A percentile compares a stretch with the other conserved stretches of the same genome.
These are phyloP conservation scores for Geotrichum carabidarum DNA, from an alignment of 1,139 yeast genomes.

Conservation along the genomic window DNA sequence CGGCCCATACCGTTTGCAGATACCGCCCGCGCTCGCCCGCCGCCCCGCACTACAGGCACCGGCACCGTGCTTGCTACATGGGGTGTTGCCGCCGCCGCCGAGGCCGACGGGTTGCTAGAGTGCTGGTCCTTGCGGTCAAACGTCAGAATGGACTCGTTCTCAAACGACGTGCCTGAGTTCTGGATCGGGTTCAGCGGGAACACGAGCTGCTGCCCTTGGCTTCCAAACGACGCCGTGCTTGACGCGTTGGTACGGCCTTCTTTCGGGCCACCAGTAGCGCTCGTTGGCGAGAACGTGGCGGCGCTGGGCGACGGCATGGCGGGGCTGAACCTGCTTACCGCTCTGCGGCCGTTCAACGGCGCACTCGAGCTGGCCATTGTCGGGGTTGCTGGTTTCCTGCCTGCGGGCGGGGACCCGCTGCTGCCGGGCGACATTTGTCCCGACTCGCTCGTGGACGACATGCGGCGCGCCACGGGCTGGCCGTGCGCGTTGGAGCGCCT, in stretches of 20 bases:
- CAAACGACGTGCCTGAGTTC: slow-evolving; percentile 8
- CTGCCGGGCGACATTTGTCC: slow-evolving; percentile 9
- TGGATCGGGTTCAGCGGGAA: slow-evolving; percentile 18
- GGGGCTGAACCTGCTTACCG: slow-evolving; percentile 4
- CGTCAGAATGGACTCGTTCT: slow-evolving; percentile 16
- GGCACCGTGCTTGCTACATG: background rate
- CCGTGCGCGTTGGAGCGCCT: slow-evolving; percentile 16
- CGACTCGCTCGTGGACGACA: slow-evolving; percentile 13
- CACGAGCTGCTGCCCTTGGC: slow-evolving; percentile 20
- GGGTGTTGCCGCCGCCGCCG: background rate
- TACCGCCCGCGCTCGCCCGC: slow-evolving; percentile 6
- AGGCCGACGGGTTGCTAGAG: background rate
- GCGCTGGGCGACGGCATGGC: slow-evolving; percentile 11
- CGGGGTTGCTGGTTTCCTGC: slow-evolving; percentile 15
- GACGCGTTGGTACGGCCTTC: slow-evolving; percentile 8
- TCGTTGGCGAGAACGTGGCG: slow-evolving; percentile 11
- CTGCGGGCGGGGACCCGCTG: slow-evolving; percentile 7
- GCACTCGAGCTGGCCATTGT: background rate
- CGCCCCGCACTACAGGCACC: background rate
- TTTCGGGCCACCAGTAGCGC: slow-evolving; percentile 13
- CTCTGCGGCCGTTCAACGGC: background rate
- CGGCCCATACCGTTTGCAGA: slow-evolving; percentile 17
- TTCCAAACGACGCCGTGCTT: slow-evolving; percentile 18
- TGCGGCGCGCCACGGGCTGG: slow-evolving; percentile 6
- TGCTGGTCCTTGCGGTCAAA: slow-evolving; percentile 13